Evolutionary conservation across 805 yeast species (phyloP).

Genomic region (Maudiozyma serrabonitensis): DNA sequence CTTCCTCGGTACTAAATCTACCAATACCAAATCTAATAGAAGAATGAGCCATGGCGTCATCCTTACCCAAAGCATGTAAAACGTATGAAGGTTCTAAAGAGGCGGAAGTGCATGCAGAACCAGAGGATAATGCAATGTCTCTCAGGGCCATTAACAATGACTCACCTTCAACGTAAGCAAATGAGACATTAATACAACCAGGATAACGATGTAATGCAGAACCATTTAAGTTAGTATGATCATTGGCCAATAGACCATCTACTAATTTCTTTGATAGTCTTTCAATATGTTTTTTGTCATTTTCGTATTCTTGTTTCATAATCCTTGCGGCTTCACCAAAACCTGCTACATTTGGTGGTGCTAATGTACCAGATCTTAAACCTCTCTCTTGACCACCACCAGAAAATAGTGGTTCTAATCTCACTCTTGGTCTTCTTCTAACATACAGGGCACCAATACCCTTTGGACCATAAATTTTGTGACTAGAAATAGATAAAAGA

Average conservation of each 20-base stretch:
- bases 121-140: conserved; percentile 91
- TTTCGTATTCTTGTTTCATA: conserved; percentile 60
- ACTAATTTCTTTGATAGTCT: conserved; percentile 65
- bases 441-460: conserved; percentile 94
- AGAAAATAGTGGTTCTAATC: conserved; percentile 86
- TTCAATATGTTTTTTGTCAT: conserved; percentile 62
- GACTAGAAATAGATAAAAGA: conserved; percentile 86
- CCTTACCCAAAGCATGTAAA: conserved; percentile 92
- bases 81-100: conserved; percentile 97
- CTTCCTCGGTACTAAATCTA: conserved; percentile 92
- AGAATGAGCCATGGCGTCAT: conserved; percentile 97
- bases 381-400: conserved; percentile 99
- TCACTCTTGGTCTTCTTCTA: conserved; percentile 96
- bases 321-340: conserved; percentile 96
- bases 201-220: conserved; percentile 64
- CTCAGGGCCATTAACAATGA: conserved; percentile 94
- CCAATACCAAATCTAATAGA: conserved; percentile 96
- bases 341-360: conserved; percentile 93
- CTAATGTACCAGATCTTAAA: conserved; percentile 88
- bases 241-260: conserved; percentile 65
- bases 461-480: conserved; percentile 95
- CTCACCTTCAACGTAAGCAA: conserved; percentile 97
- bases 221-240: conserved; percentile 87
- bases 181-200: conserved; percentile 94
- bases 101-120: conserved; percentile 98